Evolutionary conservation across 345 rosid species (phyloP).

Genomic region (Citrus hindsii): DNA sequence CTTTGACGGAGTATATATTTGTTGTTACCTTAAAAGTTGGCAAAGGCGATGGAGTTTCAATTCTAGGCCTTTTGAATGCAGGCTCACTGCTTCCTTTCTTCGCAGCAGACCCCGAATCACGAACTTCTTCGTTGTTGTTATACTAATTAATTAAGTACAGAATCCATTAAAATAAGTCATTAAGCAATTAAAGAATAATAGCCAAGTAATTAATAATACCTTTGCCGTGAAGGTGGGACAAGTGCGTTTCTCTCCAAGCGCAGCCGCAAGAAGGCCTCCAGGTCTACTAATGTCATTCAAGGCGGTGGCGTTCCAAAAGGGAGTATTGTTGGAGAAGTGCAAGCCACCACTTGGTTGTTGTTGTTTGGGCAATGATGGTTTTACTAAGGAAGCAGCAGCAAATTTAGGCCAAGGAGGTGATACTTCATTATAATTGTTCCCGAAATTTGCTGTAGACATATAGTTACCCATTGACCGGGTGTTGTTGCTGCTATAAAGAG

Average conservation of each 20-base stretch:
- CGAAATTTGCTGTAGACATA: constrained; percentile 21
- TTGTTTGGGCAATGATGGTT: constrained; percentile 36
- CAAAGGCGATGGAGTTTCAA: constrained; percentile 66
- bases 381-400: constrained; percentile 19
- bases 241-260: constrained; percentile 35
- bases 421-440: constrained; percentile 21
- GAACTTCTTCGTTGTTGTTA: constrained; percentile 20
- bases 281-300: constrained; percentile 25
- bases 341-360: constrained; percentile 29
- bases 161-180: too few species aligned
- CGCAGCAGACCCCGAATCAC: constrained; percentile 33
- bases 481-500: constrained; percentile 22
- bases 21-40: constrained; percentile 76
- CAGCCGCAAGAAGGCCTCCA: constrained; percentile 18
- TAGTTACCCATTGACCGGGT: constrained; percentile 29
- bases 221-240: constrained; percentile 21
- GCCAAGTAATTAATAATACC: constrained; percentile 6
- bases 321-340: constrained; percentile 46
- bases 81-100: constrained; percentile 44
- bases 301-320: constrained; percentile 44
- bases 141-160: too few species aligned
- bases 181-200: too few species aligned
- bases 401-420: constrained; percentile 48
- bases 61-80: constrained; percentile 53
- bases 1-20: constrained; percentile 1